Conservation (phyloP, 176 grass and related monocot species). For the Guadua angustifolia region DNA sequence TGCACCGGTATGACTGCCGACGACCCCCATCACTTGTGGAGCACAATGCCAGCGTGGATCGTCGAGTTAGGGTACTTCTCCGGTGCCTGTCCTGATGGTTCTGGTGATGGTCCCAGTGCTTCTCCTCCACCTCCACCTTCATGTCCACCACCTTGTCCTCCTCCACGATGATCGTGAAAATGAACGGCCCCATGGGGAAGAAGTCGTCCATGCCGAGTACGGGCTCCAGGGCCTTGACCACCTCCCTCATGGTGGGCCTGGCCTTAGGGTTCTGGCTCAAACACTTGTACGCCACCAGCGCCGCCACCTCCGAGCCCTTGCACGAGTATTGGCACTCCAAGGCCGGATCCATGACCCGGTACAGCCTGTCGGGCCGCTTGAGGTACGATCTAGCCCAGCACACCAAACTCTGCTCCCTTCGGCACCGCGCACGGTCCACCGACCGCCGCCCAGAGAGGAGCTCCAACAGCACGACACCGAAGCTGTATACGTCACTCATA, state of each 20-base stretch:
- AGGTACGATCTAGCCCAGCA: conserved; percentile 74
- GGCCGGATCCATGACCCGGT: conserved; percentile 66
- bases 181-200: conserved; percentile 57
- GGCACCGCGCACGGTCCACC: conserved; percentile 51
- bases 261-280: conserved; percentile 73
- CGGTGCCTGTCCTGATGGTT: conserved; percentile 70
- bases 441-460: conserved; percentile 61
- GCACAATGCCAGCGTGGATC: conserved; percentile 62
- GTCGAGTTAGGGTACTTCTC: conserved; percentile 70
- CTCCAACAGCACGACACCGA: conserved; percentile 73
- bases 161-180: conserved; percentile 68
- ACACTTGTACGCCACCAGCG: conserved; percentile 82
- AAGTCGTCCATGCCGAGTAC: conserved; percentile 67
- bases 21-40: conserved; percentile 44
- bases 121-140: conserved; percentile 48
- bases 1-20: conserved; percentile 31
- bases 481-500: conserved; percentile 85
- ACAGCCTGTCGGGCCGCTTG: conserved; percentile 52
- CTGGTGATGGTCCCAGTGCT: conserved; percentile 33
- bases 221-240: conserved; percentile 69
- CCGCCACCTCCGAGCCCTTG: conserved; percentile 69
- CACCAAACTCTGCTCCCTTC: conserved; percentile 69
- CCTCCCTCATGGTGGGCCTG: conserved; percentile 77
- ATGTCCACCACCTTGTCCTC: conserved; percentile 56
- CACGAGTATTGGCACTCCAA: conserved; percentile 75